A percentile compares a stretch with the other conserved stretches of the same genome.
Evolutionary conservation across 2,329 filamentous ascomycete genomes (phyloP).

Genomic region (Calonectria pteridis): DNA sequence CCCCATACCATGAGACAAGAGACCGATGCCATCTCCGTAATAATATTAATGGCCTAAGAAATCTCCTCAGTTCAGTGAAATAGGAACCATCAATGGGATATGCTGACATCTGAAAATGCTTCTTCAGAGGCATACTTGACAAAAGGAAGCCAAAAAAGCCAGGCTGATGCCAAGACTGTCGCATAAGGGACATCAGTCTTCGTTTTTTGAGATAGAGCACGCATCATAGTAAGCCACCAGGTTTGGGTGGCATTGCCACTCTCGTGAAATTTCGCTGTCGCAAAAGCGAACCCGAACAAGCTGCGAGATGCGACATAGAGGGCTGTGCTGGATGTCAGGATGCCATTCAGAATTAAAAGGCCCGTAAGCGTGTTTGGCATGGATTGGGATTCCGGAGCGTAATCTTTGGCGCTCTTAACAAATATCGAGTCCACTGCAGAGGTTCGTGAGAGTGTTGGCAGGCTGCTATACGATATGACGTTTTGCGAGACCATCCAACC

Average conservation of each 20-base stretch:
- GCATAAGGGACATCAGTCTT: not conserved
- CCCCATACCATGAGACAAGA: not conserved
- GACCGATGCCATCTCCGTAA: not conserved
- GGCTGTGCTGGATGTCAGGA: not conserved
- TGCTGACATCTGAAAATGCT: not conserved
- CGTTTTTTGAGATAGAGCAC: not conserved
- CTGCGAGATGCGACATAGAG: not conserved
- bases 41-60: not conserved
- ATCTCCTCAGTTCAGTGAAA: not conserved
- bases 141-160: not conserved
- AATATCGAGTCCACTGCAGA: not conserved
- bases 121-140: not conserved
- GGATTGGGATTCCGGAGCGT: not conserved
- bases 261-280: not conserved
- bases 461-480: not conserved
- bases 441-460: not conserved
- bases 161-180: not conserved
- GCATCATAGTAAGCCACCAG: not conserved
- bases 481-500: not conserved
- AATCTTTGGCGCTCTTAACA: not conserved
- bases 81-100: not conserved
- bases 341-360: not conserved
- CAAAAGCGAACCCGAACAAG: not conserved
- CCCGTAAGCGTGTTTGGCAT: not conserved
- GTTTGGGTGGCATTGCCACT: not conserved